Conservation (phyloP, 352 stramenopile genomes). For the Globisporangium irregulare region DNA sequence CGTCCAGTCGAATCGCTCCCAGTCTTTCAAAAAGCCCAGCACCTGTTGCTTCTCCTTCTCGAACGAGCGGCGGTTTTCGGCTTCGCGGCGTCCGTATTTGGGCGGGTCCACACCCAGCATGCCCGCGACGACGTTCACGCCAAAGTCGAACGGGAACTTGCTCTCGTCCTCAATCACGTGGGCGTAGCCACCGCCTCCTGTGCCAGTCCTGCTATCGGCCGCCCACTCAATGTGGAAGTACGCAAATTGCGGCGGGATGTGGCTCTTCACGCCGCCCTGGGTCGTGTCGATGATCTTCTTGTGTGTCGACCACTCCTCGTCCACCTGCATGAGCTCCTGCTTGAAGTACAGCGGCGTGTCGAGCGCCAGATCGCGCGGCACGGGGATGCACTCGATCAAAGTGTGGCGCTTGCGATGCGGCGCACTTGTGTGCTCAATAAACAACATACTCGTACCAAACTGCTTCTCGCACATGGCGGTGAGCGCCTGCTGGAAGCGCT, state of each 20-base stretch:
- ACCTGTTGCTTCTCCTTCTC: constrained; percentile 65
- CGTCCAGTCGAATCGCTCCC: constrained; percentile 75
- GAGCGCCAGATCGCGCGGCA: constrained; percentile 52
- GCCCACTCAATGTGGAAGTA: constrained; percentile 87
- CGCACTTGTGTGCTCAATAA: constrained; percentile 76
- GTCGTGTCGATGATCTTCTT: constrained; percentile 79
- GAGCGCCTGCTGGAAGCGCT: constrained; percentile 62
- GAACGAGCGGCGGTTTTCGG: constrained; percentile 31
- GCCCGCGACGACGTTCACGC: constrained; percentile 69
- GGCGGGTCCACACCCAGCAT: constrained; percentile 71
- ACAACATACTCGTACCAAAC: constrained; percentile 62
- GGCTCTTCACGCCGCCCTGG: constrained; percentile 51
- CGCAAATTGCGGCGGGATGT: constrained; percentile 72
- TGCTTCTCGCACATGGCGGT: constrained; percentile 49
- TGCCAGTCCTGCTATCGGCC: not conserved
- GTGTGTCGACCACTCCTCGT: constrained; percentile 79
- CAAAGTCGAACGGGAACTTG: constrained; percentile 76
- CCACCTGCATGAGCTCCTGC: constrained; percentile 73
- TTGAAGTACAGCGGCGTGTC: constrained; percentile 82
- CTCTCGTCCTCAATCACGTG: constrained; percentile 82
- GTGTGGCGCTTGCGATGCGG: constrained; percentile 64
- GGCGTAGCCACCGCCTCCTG: constrained; percentile 50
- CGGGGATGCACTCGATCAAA: constrained; percentile 76
- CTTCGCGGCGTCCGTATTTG: constrained; percentile 52
- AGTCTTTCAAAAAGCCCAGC: constrained; percentile 57